phyloP scores from a whole-genome alignment of 257 asterid species.

The Solanum peruvianum region DNA sequence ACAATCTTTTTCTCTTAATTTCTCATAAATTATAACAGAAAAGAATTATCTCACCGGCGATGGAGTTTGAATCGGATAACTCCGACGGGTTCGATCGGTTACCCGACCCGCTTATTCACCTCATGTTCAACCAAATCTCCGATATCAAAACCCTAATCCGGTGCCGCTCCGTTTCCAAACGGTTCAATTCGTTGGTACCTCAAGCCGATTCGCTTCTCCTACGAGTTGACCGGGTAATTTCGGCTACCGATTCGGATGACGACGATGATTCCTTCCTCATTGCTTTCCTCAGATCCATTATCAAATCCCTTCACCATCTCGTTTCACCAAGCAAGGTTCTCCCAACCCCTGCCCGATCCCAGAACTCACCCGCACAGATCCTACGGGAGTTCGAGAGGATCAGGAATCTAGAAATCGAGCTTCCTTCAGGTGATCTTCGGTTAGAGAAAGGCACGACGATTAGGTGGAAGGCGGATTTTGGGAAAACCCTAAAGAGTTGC shows the following conservation, averaged over 20 bases:
- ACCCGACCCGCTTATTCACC: constrained; percentile 56
- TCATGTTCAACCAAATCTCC: constrained; percentile 41
- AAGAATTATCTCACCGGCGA: background rate
- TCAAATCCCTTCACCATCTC: constrained; percentile 25
- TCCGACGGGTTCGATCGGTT: constrained; percentile 36
- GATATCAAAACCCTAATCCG: constrained; percentile 52
- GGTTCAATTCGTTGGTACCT: constrained; percentile 48
- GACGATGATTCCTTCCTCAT: constrained; percentile 25
- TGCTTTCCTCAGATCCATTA: constrained; percentile 25
- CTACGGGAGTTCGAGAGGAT: constrained; percentile 34
- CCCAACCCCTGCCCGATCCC: constrained; percentile 4
- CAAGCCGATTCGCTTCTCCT: constrained; percentile 51
- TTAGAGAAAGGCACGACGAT: constrained; percentile 34
- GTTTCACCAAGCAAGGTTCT: constrained; percentile 10
- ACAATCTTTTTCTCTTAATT: background rate
- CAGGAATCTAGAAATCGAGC: constrained; percentile 34
- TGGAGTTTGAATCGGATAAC: constrained; percentile 7
- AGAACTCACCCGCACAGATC: constrained; percentile 46
- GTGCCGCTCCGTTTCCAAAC: constrained; percentile 38
- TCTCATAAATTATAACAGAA: background rate
- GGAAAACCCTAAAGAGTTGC: constrained; percentile 37
- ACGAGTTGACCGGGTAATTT: constrained; percentile 55
- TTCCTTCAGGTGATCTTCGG: constrained; percentile 46
- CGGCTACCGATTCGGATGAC: constrained; percentile 20
- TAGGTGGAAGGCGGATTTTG: constrained; percentile 49